Evolutionary conservation across 1,284 basidiomycete genomes (phyloP).

Genomic region (Melampsora americana): DNA sequence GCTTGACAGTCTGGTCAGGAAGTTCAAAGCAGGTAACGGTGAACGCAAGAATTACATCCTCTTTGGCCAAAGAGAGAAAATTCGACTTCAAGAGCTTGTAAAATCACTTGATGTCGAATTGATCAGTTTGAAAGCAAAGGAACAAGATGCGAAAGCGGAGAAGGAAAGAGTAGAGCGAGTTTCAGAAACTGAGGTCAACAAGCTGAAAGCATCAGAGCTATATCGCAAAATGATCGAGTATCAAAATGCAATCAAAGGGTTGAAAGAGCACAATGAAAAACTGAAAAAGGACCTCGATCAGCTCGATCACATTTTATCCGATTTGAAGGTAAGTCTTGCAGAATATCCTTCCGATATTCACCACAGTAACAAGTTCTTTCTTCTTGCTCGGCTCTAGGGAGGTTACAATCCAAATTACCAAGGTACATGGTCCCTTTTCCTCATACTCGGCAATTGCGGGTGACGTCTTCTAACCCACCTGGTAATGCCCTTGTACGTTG

Average conservation of each 20-base stretch:
- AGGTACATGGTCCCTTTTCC: constrained; percentile 40
- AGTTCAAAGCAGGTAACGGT: constrained; percentile 72
- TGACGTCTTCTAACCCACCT: background rate
- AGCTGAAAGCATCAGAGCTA: constrained; percentile 72
- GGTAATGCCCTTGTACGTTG: background rate
- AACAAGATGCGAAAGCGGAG: constrained; percentile 62
- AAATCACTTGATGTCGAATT: constrained; percentile 59
- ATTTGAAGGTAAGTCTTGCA: constrained; percentile 62
- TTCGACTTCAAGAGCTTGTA: constrained; percentile 66
- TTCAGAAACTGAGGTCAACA: constrained; percentile 51
- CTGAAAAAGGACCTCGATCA: constrained; percentile 71
- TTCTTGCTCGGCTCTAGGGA: constrained; percentile 41
- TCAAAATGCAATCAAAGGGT: constrained; percentile 69
- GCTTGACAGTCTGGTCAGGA: constrained; percentile 68
- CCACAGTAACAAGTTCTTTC: background rate
- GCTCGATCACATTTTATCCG: constrained; percentile 77
- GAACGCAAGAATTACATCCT: constrained; percentile 82
- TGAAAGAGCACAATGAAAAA: constrained; percentile 68
- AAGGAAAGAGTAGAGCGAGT: constrained; percentile 49
- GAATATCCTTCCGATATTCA: background rate
- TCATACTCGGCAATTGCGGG: background rate
- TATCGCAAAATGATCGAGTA: constrained; percentile 73
- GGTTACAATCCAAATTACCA: constrained; percentile 98
- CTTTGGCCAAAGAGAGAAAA: constrained; percentile 81
- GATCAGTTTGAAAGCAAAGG: constrained; percentile 59